These are phyloP conservation scores for Aspergillus felis DNA, from an alignment of 2,329 filamentous ascomycete genomes.

Conservation along the genomic window DNA sequence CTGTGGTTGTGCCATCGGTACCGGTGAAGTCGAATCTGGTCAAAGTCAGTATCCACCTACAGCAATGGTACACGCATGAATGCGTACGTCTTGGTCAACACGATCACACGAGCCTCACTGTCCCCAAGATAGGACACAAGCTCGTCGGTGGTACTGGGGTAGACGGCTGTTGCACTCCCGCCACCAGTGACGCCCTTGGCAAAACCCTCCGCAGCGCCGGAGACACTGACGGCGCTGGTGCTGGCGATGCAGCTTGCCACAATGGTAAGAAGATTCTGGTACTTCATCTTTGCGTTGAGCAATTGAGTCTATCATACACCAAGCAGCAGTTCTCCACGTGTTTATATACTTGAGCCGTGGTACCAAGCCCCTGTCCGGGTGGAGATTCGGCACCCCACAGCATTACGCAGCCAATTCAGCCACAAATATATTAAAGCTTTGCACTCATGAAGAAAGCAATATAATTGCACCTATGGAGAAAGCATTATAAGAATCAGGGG, in stretches of 20 bases:
- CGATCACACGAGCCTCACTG: conserved; percentile 52
- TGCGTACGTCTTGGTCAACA: conserved; percentile 31
- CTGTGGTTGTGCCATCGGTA: conserved; percentile 40
- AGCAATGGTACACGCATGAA: no score
- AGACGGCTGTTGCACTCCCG: conserved; percentile 51
- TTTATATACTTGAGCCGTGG: no score
- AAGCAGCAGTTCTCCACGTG: no score
- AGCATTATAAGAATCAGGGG: background rate
- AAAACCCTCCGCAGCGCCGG: conserved; percentile 45
- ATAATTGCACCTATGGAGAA: background rate
- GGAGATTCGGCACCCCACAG: background rate
- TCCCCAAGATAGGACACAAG: conserved; percentile 58
- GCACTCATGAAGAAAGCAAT: background rate
- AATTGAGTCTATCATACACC: no score
- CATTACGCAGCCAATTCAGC: background rate
- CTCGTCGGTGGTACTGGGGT: conserved; percentile 53
- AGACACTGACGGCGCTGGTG: conserved; percentile 15
- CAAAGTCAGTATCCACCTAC: background rate
- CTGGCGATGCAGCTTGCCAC: background rate
- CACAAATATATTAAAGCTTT: background rate
- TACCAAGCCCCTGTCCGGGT: no score
- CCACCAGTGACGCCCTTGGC: conserved; percentile 58
- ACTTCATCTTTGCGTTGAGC: background rate
- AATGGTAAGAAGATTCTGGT: background rate
- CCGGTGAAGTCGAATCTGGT: conserved; percentile 16